Evolutionary conservation across 1,284 basidiomycete genomes (phyloP).

Genomic region (Boletus semigastroideus): DNA sequence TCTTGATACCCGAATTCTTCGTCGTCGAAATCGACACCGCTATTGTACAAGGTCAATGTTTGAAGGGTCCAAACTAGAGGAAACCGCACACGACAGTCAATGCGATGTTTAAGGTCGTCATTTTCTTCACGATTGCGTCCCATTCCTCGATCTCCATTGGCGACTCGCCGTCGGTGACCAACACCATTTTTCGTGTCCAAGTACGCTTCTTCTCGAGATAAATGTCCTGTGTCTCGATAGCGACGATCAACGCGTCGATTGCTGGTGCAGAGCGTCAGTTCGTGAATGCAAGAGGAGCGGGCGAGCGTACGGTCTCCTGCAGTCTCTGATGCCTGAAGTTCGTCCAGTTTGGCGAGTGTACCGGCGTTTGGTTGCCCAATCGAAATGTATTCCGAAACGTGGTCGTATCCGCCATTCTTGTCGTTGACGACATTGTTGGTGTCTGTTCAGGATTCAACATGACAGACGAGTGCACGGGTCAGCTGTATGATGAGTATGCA

Average conservation of each 20-base stretch:
- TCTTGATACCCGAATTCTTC: constrained; percentile 63
- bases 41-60: constrained; percentile 30
- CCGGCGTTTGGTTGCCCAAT: constrained; percentile 75
- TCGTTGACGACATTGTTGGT: constrained; percentile 75
- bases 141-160: constrained; percentile 72
- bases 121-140: constrained; percentile 69
- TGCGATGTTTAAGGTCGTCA: constrained; percentile 57
- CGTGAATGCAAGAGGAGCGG: not conserved
- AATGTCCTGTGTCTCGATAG: constrained; percentile 70
- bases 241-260: constrained; percentile 85
- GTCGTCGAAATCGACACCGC: constrained; percentile 86
- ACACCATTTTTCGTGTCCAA: constrained; percentile 79
- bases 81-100: constrained; percentile 61
- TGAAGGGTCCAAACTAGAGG: not conserved
- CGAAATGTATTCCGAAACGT: constrained; percentile 76
- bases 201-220: constrained; percentile 64
- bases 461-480: not conserved
- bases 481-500: too few species aligned
- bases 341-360: constrained; percentile 74
- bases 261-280: constrained; percentile 45
- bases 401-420: constrained; percentile 67
- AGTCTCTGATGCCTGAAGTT: constrained; percentile 59
- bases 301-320: constrained; percentile 66
- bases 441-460: constrained; percentile 36
- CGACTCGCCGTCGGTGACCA: constrained; percentile 80